These are phyloP conservation scores for Lactifluus piperatus DNA, from an alignment of 768 basidiomycete species.

Conservation along the genomic window DNA sequence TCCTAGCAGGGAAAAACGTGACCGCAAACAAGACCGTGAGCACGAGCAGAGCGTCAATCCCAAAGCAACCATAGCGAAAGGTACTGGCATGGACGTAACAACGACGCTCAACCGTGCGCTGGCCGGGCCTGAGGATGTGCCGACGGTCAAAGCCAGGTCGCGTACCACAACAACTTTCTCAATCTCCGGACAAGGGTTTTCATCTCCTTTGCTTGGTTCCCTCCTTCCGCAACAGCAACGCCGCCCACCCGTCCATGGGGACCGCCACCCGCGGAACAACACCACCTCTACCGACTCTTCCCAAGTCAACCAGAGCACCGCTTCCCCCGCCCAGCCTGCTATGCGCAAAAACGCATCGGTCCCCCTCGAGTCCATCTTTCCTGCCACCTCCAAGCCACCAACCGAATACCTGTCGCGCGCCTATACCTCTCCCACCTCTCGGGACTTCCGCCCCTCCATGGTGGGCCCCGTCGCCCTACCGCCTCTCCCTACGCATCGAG, in stretches of 20 bases:
- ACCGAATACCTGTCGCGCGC: conserved; percentile 74
- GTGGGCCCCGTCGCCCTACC: conserved; percentile 51
- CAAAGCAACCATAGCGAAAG: conserved; percentile 15
- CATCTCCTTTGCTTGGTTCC: conserved; percentile 53
- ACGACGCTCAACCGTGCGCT: conserved; percentile 26
- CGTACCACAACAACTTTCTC: conserved; percentile 39
- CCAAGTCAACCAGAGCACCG: conserved; percentile 4
- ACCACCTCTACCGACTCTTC: conserved; percentile 3
- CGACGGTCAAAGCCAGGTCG: conserved; percentile 6
- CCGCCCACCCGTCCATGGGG: conserved; percentile 28
- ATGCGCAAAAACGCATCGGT: conserved; percentile 37
- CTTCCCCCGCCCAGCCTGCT: conserved; percentile 22
- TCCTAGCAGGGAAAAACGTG: conserved; percentile 39
- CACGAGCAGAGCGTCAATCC: conserved; percentile 6
- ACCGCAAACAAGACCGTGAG: conserved; percentile 21
- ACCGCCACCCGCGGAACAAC: conserved; percentile 18
- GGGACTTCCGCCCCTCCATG: conserved; percentile 66
- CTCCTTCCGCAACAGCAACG: conserved; percentile 46
- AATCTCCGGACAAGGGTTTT: conserved; percentile 30
- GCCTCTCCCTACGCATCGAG: conserved; percentile 41
- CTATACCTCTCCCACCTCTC: conserved; percentile 64
- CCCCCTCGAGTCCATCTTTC: conserved; percentile 77
- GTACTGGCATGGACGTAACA: conserved; percentile 36
- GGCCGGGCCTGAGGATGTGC: conserved; percentile 8
- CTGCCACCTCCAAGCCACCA: conserved; percentile 69